Evolutionary conservation across 2,329 filamentous ascomycete species (phyloP), one percentile per base, ranked within the genome.

Genomic region (Penicillium occitanis): DNA sequence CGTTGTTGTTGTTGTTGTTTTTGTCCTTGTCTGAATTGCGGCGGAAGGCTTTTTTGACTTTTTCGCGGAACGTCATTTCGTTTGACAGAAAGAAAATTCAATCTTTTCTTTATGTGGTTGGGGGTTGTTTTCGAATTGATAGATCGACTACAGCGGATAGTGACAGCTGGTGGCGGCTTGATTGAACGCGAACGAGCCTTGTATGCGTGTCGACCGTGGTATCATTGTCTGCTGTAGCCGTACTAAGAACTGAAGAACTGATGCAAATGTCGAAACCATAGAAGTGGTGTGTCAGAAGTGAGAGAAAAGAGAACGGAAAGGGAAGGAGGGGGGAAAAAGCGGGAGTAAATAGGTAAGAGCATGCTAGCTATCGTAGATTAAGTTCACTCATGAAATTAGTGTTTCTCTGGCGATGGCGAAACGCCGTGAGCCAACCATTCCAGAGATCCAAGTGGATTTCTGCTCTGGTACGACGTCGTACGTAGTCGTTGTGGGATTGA

Each of bases 31-130:
- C 28, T 62, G 68, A 60, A 64, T 71, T 71, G 40, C 76, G 73
- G 66, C 73, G 73, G 68, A 80, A 76, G 37, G 77, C 77, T 66
- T 71, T 71, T 66, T 71, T 74, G 67, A 80, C 73, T 66, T 70
- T 77, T 30, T 78, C 77, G 22, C 77, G 77, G 65, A 80, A 72
- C 51, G 74, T 72, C 78, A 80, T 80, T 44, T 42, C 30, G 33
- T 13, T 6, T 28, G 37, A 53, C 4, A 17, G 28, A 19, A 25
- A 10, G 7, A 28, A 25, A n/a, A 6, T 10, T 25, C 37, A 8
- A 37, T 40, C 19, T 40, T 40, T 58, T 2, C 17, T 10, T 59
- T 6, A 1, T n/a, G 30, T 58, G 33, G 17, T 55, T 33, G 19
- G n/a, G 25, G 48, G 11, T 2, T 19, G 14, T 4, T 28, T 33